Base-by-base conservation (phyloP, 306 rosid species). In the Chamaecrista fasciculata region DNA sequence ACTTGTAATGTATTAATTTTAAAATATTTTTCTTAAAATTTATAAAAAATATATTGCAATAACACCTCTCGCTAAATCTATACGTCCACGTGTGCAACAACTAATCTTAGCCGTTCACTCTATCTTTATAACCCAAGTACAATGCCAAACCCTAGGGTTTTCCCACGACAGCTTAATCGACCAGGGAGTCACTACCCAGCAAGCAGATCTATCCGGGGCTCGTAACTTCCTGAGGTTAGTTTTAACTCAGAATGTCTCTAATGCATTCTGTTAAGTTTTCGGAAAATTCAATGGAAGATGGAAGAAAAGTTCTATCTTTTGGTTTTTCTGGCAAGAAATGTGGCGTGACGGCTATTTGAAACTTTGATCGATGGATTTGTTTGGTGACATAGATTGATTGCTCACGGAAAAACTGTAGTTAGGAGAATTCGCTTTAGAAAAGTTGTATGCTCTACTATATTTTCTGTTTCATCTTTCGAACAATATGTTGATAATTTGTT, bases 81-180 rank as follows among this genome's bases (percentile, higher is more conserved):
- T 0, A 57, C 76, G 83, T 67, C 67, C 76, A 62, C 2, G 62
- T 49, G 57, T 16, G 1, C 0, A 23, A 6, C 0, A 39, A 0
- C 18, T 5, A 66, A 78, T 71, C 74, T 18, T 0, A 18, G 36
- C 7, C 75, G 74, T 64, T 48, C 44, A 34, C 44, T 25, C 0
- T 2, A n/a, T 24, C 20, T 0, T 9, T 73, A 73, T 44, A 68
- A 46, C 0, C 6, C 0, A 12, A 3, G 62, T 3, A 6, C 47
- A 33, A 4, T 11, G 20, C 0, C 44, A 34, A 62, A 36, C 64
- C 76, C 83, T 79, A 74, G 83, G 75, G 68, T 69, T 62, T 62
- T 68, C 68, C 7, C 28, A 9, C 6, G 6, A 19, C 57, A 36
- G 77, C 76, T 46, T 16, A 16, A 7, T 11, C 49, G 20, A 58